Evolutionary conservation across 306 rosid genomes (phyloP).

Genomic region (Prunus fruticosa): DNA sequence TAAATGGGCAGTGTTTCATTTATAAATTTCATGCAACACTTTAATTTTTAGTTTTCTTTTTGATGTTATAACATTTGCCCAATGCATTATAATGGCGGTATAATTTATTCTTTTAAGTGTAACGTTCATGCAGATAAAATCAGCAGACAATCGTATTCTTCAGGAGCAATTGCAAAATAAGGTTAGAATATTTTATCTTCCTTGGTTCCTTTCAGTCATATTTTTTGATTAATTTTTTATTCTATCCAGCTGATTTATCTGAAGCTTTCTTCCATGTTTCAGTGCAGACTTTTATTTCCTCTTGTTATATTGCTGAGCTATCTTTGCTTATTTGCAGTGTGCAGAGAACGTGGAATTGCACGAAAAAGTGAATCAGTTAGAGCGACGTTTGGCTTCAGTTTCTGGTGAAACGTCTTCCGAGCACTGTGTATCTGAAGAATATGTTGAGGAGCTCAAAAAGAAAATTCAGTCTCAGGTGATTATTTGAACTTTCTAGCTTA

Average conservation of each 20-base stretch:
- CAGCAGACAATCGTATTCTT: slow-evolving; percentile 95
- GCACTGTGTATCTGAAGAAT: slow-evolving; percentile 46
- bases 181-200: slow-evolving; percentile 38
- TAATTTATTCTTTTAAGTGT: neutral
- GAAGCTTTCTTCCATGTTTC: neutral
- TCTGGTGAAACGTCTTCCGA: slow-evolving; percentile 45
- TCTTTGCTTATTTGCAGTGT: slow-evolving; percentile 51
- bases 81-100: neutral
- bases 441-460: slow-evolving; percentile 65
- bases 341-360: slow-evolving; percentile 72
- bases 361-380: slow-evolving; percentile 64
- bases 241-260: slow-evolving; percentile 7
- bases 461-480: slow-evolving; percentile 87
- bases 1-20: slow-evolving; percentile 2
- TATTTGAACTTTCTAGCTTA: slow-evolving; percentile 7
- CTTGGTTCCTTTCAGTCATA: neutral
- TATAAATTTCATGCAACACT: neutral
- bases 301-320: neutral
- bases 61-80: neutral
- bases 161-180: slow-evolving; percentile 90
- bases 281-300: neutral
- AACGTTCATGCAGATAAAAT: slow-evolving; percentile 60
- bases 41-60: neutral
- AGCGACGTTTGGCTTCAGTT: slow-evolving; percentile 53
- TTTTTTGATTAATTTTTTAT: neutral